Percentiles rank a stretch among this genome's conserved stretches.
Conservation (phyloP, 345 rosid species). For the Gossypium anomalum region DNA sequence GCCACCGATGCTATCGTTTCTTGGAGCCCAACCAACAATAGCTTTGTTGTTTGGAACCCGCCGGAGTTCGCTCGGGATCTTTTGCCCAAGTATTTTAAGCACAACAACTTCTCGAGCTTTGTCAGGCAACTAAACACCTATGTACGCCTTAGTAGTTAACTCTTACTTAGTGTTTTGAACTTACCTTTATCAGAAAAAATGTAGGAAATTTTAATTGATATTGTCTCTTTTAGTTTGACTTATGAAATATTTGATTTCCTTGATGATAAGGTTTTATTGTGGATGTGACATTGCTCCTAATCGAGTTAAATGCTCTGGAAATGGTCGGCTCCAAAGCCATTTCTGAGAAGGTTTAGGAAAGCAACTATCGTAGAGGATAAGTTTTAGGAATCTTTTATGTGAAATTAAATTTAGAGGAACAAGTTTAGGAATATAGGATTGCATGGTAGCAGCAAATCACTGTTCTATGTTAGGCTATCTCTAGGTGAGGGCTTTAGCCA, state of each 20-base stretch:
- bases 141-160: conserved; percentile 28
- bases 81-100: conserved; percentile 82
- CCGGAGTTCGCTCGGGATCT: conserved; percentile 81
- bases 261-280: background rate
- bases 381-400: background rate
- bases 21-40: conserved; percentile 73
- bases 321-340: background rate
- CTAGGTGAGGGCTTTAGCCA: background rate
- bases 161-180: background rate
- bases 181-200: background rate
- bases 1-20: conserved; percentile 70
- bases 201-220: background rate
- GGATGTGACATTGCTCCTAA: background rate
- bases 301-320: background rate
- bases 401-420: background rate
- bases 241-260: conserved; percentile 2
- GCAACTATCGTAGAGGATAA: background rate
- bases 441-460: background rate
- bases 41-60: conserved; percentile 86
- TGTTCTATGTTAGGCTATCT: background rate
- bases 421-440: background rate
- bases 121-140: conserved; percentile 89
- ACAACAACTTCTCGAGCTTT: conserved; percentile 88
- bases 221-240: background rate
- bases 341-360: conserved; percentile 8